Conservation (phyloP, 192 early-diverging fungal genomes). For the Coemansia asiatica region DNA sequence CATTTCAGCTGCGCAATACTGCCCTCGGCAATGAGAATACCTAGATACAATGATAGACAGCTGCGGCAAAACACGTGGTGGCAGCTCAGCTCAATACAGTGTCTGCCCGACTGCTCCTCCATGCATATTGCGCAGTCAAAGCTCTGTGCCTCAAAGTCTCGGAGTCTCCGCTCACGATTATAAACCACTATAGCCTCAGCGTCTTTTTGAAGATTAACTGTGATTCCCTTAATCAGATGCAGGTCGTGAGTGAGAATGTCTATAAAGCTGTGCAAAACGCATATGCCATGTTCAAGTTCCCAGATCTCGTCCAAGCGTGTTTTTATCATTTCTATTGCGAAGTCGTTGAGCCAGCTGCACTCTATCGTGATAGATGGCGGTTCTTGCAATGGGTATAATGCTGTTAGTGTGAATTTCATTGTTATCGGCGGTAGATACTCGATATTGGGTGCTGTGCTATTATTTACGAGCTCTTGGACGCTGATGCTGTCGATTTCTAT, state of each 20-base stretch:
- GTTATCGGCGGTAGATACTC: constrained; percentile 8
- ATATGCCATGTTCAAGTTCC: constrained; percentile 13
- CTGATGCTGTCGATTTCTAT: background rate
- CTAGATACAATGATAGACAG: constrained; percentile 23
- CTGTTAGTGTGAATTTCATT: constrained; percentile 13
- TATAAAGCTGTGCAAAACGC: constrained; percentile 24
- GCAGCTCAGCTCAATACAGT: constrained; percentile 29
- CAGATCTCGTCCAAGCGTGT: constrained; percentile 3
- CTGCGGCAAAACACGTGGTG: constrained; percentile 14
- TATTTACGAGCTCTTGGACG: background rate
- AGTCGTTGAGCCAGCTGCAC: constrained; percentile 18
- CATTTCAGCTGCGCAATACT: constrained; percentile 13
- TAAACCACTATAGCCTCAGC: background rate
- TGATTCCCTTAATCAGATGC: background rate
- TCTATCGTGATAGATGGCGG: constrained; percentile 9
- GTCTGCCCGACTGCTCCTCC: constrained; percentile 29
- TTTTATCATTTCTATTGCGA: background rate
- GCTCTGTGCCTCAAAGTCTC: constrained; percentile 14
- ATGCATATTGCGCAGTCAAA: constrained; percentile 27
- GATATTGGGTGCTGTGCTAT: background rate
- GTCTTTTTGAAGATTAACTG: background rate
- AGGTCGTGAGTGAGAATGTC: constrained; percentile 12
- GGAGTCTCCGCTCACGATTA: background rate
- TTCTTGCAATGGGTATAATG: constrained; percentile 8
- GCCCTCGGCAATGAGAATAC: constrained; percentile 25